Conservation (phyloP, 345 rosid species). For the Erucastrum elatum region DNA sequence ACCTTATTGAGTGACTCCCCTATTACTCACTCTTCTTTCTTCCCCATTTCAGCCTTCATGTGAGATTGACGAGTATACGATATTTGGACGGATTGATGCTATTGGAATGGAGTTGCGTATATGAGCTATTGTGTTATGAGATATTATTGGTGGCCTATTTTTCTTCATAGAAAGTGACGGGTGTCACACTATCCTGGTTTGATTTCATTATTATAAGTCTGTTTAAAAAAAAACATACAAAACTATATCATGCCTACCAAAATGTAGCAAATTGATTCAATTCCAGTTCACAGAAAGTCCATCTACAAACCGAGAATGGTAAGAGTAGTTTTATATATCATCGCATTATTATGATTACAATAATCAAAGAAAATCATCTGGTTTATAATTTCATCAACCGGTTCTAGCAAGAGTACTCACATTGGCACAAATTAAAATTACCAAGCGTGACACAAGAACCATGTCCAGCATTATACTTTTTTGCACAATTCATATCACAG, state of each 20-base stretch:
- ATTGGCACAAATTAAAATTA: constrained; percentile 22
- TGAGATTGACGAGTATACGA: too few species aligned
- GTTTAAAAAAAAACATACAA: background rate
- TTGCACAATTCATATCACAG: constrained; percentile 15
- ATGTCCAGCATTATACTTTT: constrained; percentile 5
- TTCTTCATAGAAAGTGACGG: too few species aligned
- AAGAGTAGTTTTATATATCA: background rate
- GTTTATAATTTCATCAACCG: background rate
- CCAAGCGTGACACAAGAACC: constrained; percentile 29
- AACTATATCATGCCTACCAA: background rate
- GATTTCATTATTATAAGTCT: background rate
- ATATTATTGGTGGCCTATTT: too few species aligned
- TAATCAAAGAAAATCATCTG: background rate
- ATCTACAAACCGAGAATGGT: background rate
- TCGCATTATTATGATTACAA: background rate
- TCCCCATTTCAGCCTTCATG: too few species aligned
- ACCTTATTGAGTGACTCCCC: too few species aligned
- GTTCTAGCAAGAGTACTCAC: constrained; percentile 25
- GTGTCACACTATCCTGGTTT: too few species aligned
- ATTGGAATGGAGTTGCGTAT: too few species aligned
- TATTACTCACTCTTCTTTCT: too few species aligned
- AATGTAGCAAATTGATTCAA: background rate
- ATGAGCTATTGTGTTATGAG: too few species aligned
- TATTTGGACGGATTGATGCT: too few species aligned
- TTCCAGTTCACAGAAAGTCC: background rate